Percentiles rank a stretch among this genome's conserved stretches.
These are phyloP conservation scores for Penicillium sclerotiorum DNA, from an alignment of 2,329 filamentous ascomycete genomes.

Conservation along the genomic window DNA sequence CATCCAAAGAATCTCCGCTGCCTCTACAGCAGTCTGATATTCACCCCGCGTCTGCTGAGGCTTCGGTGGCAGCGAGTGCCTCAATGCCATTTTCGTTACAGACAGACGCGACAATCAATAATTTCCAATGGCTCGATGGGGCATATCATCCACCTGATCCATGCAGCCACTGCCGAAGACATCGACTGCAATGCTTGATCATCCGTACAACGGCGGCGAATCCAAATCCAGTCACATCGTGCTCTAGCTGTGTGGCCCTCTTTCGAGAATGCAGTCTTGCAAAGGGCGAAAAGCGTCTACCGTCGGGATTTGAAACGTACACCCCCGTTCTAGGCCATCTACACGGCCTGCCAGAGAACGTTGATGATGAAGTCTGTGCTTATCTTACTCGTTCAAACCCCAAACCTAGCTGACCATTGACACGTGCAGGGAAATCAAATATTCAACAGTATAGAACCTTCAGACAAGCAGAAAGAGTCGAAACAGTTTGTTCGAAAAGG, in stretches of 20 bases:
- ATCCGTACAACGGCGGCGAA: conserved; percentile 52
- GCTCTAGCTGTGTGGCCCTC: conserved; percentile 55
- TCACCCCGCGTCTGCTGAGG: neutral
- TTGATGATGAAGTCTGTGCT: conserved; percentile 20
- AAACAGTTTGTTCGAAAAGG: conserved; percentile 51
- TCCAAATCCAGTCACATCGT: conserved; percentile 53
- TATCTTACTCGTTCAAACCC: neutral
- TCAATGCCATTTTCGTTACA: too few species aligned
- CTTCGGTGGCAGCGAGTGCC: neutral
- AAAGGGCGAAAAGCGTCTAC: conserved; percentile 48
- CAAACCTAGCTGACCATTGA: neutral
- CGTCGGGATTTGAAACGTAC: conserved; percentile 51
- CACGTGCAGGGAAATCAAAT: neutral
- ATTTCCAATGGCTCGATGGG: conserved; percentile 42
- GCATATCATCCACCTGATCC: conserved; percentile 47
- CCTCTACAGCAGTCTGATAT: neutral
- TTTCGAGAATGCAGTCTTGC: conserved; percentile 56
- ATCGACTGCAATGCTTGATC: conserved; percentile 53
- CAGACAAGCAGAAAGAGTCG: conserved; percentile 23
- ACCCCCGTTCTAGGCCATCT: conserved; percentile 53
- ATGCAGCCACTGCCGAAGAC: conserved; percentile 49
- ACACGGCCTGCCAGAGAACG: conserved; percentile 52
- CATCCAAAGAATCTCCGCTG: neutral
- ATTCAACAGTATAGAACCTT: neutral
- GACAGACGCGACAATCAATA: conserved; percentile 32